A percentile compares a stretch with the other conserved stretches of the same genome.
Evolutionary conservation across 1,284 basidiomycete species (phyloP).

Genomic region (Leccinum pachyderme): DNA sequence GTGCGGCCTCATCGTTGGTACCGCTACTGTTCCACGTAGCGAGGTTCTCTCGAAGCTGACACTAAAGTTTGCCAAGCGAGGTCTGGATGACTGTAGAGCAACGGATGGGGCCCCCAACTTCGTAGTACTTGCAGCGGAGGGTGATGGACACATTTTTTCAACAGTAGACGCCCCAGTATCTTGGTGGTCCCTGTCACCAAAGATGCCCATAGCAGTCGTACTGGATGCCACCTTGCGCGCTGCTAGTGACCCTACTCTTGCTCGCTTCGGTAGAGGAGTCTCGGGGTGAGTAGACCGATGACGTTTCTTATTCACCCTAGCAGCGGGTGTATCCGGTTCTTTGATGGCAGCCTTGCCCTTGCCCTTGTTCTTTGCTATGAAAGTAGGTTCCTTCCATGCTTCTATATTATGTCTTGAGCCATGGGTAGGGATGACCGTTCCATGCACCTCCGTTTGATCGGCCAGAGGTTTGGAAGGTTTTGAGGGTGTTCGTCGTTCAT

Average conservation of each 20-base stretch:
- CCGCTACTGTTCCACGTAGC: conserved; percentile 1
- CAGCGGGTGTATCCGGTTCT: conserved; percentile 1
- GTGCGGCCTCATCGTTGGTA: conserved; percentile 9
- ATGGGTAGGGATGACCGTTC: not conserved
- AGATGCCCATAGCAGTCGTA: not conserved
- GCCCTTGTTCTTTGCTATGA: conserved; percentile 22
- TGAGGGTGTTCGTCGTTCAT: not conserved
- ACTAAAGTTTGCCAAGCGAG: conserved; percentile 23
- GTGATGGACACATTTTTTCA: conserved; percentile 1
- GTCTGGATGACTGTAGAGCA: conserved; percentile 1
- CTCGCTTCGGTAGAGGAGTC: conserved; percentile 14
- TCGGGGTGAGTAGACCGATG: conserved; percentile 4
- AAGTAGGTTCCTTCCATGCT: conserved; percentile 31
- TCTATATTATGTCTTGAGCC: conserved; percentile 21
- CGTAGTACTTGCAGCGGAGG: not conserved
- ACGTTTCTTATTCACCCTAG: conserved; percentile 17
- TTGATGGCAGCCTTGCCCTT: conserved; percentile 19
- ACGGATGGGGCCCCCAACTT: not conserved
- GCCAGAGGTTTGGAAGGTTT: not conserved
- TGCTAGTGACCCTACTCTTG: conserved; percentile 5
- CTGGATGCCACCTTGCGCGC: not conserved
- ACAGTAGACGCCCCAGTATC: not conserved
- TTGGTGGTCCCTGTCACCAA: not conserved
- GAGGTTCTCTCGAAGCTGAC: conserved; percentile 17
- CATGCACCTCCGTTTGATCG: not conserved